Base-by-base conservation (phyloP, 1,284 basidiomycete genomes). In the Erythrobasidium hasegawianum region DNA sequence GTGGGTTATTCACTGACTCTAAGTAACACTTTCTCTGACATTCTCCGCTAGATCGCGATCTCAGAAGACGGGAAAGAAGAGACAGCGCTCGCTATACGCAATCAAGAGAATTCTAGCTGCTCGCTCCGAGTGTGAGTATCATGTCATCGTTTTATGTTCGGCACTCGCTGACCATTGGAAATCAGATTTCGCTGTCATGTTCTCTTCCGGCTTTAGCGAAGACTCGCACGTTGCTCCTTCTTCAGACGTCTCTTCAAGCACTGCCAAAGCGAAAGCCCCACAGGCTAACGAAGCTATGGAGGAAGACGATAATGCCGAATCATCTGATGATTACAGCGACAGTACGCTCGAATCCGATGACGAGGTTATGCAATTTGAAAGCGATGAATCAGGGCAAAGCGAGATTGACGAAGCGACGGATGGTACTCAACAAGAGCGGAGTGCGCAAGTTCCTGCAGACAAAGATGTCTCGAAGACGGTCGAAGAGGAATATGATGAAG, bases 21-120 rank as follows among this genome's bases (percentile, higher is more conserved):
- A n/a, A n/a, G n/a, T n/a, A n/a, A n/a, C n/a, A n/a, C n/a, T n/a
- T n/a, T n/a, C n/a, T n/a, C n/a, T n/a, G n/a, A n/a, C n/a, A n/a
- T n/a, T n/a, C n/a, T n/a, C n/a, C n/a, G n/a, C n/a, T 66, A 68
- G 60, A 40, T 62, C 38, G 26, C 56, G 56, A 38, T 61, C 57
- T n/a, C 41, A 40, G 50, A 27, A 14, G 18, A 58, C 29, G 5
- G 52, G 45, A 24, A 57, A 43, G 22, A 57, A 60, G 3, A 54
- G 70, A 9, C 69, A 76, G 47, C 71, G 72, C 29, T 67, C 71
- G 57, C 70, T 79, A 20, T 79, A 76, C 62, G 78, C 78, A 0
- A 77, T 76, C 55, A 77, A 76, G 57, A 78, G 78, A 67, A 75
- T 79, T 43, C 72, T 79, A 5, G 71, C 74, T 8, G 72, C 74